Conservation (phyloP, 768 basidiomycete species). For the Auriscalpium vulgare region DNA sequence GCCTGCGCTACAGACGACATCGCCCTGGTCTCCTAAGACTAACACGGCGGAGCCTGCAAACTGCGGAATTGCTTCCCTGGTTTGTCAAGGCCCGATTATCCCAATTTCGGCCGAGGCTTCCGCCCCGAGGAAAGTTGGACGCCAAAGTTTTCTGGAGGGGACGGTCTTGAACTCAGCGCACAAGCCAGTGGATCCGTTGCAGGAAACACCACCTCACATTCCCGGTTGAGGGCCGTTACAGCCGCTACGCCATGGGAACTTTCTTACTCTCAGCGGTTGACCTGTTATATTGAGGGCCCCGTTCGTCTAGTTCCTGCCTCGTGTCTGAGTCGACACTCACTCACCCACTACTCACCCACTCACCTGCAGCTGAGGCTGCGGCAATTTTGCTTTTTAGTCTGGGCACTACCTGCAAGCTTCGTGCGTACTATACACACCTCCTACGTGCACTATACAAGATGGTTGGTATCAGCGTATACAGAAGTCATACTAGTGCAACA, state of each 20-base stretch:
- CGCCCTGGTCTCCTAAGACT: constrained; percentile 87
- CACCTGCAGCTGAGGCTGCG: no score
- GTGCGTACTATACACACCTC: no score
- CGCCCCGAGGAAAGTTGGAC: constrained; percentile 57
- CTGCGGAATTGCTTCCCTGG: constrained; percentile 94
- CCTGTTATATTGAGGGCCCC: no score
- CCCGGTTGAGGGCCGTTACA: constrained; percentile 78
- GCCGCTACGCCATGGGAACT: constrained; percentile 39
- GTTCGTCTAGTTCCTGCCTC: no score
- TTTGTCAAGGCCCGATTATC: constrained; percentile 79
- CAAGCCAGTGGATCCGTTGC: constrained; percentile 55
- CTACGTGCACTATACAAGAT: no score
- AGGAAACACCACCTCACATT: constrained; percentile 57
- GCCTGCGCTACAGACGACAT: constrained; percentile 75
- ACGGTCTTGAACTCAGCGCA: constrained; percentile 90
- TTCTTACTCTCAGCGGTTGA: no score
- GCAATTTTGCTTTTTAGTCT: no score
- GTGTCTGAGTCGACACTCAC: no score
- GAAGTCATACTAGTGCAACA: no score
- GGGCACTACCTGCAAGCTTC: no score
- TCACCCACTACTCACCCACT: no score
- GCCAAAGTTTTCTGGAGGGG: constrained; percentile 94
- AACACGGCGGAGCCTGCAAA: constrained; percentile 81
- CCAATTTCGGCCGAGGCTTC: constrained; percentile 62
- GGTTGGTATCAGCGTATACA: no score